Evolutionary conservation across 1,284 basidiomycete species (phyloP).

Genomic region (Coniferiporia weirii): DNA sequence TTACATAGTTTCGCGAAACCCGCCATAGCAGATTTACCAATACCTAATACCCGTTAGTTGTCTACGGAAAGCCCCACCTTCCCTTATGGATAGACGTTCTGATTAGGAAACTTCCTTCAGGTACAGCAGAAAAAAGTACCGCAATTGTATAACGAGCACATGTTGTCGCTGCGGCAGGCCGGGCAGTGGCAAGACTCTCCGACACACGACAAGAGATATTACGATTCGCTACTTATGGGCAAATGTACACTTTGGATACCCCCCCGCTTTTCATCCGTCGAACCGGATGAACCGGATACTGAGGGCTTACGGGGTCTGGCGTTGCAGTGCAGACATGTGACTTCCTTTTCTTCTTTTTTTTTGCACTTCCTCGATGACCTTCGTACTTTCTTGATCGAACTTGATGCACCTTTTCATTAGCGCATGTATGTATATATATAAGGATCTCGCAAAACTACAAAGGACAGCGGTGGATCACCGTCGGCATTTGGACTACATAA

Average conservation of each 20-base stretch:
- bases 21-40: not conserved
- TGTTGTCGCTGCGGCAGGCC: not conserved
- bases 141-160: not conserved
- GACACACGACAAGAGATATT: not conserved
- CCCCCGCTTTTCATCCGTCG: not conserved
- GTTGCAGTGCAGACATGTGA: not conserved
- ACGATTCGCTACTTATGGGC: not conserved
- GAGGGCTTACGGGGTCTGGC: not conserved
- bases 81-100: not conserved
- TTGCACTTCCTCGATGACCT: not conserved
- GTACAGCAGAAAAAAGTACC: not conserved
- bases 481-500: too few relatives aligned
- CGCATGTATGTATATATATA: not conserved
- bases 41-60: not conserved
- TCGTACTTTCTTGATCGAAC: not conserved
- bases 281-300: not conserved
- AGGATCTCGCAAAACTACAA: too few relatives aligned
- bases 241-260: not conserved
- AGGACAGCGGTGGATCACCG: too few relatives aligned
- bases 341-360: not conserved
- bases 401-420: not conserved
- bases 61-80: not conserved
- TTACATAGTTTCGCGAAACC: slow-evolving; percentile 32
- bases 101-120: not conserved
- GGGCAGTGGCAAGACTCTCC: not conserved